A percentile compares a stretch with the other conserved stretches of the same genome.
These are phyloP conservation scores for Podaxis sp. DNA, from an alignment of 768 basidiomycete species.

Conservation along the genomic window DNA sequence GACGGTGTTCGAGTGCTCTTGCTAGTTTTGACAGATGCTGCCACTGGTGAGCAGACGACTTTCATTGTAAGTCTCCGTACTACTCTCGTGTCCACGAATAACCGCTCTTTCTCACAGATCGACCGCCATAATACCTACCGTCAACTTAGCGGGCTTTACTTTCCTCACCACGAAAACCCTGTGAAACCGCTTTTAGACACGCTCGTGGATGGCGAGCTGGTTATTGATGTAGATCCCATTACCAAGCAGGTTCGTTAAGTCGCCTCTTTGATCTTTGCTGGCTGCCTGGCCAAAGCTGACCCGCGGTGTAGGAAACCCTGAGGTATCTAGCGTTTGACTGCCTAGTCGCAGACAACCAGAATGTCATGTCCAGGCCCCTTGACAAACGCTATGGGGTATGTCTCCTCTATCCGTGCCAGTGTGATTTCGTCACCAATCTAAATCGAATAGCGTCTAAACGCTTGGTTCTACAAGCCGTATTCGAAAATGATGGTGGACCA, in stretches of 20 bases:
- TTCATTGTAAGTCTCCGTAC: conserved; percentile 64
- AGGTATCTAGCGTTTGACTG: conserved; percentile 92
- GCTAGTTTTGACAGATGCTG: conserved; percentile 63
- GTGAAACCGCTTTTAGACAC: conserved; percentile 71
- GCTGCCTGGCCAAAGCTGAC: conserved; percentile 1
- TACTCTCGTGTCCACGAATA: background rate
- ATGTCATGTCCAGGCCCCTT: conserved; percentile 81
- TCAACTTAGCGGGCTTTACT: conserved; percentile 71
- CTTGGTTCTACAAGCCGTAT: conserved; percentile 85
- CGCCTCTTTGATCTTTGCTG: background rate
- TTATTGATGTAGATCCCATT: conserved; percentile 81
- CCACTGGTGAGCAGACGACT: conserved; percentile 53
- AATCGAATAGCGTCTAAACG: conserved; percentile 61
- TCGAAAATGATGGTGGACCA: conserved; percentile 65
- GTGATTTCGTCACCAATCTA: conserved; percentile 11
- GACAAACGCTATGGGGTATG: conserved; percentile 89
- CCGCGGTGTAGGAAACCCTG: conserved; percentile 61
- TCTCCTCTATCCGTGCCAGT: conserved; percentile 17
- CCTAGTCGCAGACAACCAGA: conserved; percentile 81
- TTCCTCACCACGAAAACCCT: conserved; percentile 84
- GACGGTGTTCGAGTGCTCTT: conserved; percentile 93
- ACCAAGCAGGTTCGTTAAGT: conserved; percentile 58
- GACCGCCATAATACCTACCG: conserved; percentile 93
- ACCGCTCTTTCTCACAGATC: conserved; percentile 53
- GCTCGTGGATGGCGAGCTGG: conserved; percentile 91